Percentiles rank a stretch among this genome's conserved stretches.
Conservation (phyloP, 371 early-diverging fungal genomes). For the Syncephalis fuscata region DNA sequence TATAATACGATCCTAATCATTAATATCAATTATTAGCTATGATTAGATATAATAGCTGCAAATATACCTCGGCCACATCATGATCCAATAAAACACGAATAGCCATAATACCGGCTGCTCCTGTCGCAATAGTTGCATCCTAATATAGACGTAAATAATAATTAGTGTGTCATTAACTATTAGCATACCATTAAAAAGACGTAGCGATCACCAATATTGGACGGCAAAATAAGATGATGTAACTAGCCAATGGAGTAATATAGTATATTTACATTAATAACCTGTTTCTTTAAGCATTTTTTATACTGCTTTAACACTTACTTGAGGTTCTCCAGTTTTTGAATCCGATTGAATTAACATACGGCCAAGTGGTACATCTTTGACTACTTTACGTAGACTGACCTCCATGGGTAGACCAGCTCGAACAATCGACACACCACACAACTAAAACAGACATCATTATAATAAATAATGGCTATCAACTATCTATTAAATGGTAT, state of each 20-base stretch:
- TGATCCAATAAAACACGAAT: conserved; percentile 80
- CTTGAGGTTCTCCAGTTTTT: conserved; percentile 55
- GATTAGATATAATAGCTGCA: background rate
- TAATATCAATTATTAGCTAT: conserved; percentile 1
- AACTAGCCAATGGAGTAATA: conserved; percentile 16
- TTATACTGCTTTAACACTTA: conserved; percentile 12
- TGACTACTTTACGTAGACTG: conserved; percentile 59
- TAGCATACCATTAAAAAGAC: conserved; percentile 32
- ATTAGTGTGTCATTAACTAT: conserved; percentile 2
- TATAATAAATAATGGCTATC: background rate
- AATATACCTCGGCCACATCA: conserved; percentile 46
- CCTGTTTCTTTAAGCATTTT: background rate
- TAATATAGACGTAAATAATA: conserved; percentile 13
- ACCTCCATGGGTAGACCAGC: conserved; percentile 83
- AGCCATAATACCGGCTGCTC: conserved; percentile 87
- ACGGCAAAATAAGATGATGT: conserved; percentile 61
- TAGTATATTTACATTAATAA: background rate
- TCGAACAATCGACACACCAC: conserved; percentile 74
- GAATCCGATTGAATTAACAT: conserved; percentile 74
- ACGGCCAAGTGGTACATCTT: conserved; percentile 69
- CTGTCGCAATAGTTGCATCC: conserved; percentile 69
- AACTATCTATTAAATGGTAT: no score
- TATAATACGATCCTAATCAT: conserved; percentile 44
- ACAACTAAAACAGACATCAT: conserved; percentile 18
- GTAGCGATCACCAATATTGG: conserved; percentile 29